These are phyloP conservation scores for slime mould (Dictyostelium discoideum) DNA, from an alignment of 78 protist species.

Conservation along the genomic window DNA sequence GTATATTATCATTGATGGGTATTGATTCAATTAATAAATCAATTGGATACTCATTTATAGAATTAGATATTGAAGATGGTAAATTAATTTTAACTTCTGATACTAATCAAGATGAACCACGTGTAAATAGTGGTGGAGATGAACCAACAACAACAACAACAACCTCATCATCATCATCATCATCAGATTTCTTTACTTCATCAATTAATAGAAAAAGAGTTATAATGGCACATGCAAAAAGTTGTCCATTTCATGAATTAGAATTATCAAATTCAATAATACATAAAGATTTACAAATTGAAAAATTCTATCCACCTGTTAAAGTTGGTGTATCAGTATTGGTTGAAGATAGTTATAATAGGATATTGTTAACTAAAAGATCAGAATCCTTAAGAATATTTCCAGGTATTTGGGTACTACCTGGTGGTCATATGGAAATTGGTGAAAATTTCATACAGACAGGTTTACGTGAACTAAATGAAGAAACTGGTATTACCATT, in stretches of 20 bases:
- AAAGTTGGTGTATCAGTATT: conserved; percentile 66
- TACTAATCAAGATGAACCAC: not conserved
- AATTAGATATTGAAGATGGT: conserved; percentile 32
- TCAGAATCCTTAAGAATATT: conserved; percentile 44
- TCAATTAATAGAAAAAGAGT: not conserved
- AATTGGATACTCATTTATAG: conserved; percentile 17
- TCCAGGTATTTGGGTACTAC: conserved; percentile 62
- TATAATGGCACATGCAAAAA: conserved; percentile 39
- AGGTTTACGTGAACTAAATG: conserved; percentile 39
- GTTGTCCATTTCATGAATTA: conserved; percentile 56
- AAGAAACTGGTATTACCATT: conserved; percentile 56
- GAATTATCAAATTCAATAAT: conserved; percentile 29
- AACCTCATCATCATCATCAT: not conserved
- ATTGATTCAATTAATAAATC: not conserved
- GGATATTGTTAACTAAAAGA: conserved; percentile 58
- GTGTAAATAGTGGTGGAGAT: not conserved
- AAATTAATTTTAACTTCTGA: conserved; percentile 9
- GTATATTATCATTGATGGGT: conserved; percentile 1
- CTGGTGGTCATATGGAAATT: conserved; percentile 81
- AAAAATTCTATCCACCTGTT: not conserved
- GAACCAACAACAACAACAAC: not conserved
- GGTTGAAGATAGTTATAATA: conserved; percentile 24
- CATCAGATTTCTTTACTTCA: not conserved
- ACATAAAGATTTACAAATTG: conserved; percentile 38
- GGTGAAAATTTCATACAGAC: conserved; percentile 47